Evolutionary conservation across 2,329 filamentous ascomycete species (phyloP), one percentile per base, ranked within the genome.

Genomic region (Pseudogymnoascus sp.): DNA sequence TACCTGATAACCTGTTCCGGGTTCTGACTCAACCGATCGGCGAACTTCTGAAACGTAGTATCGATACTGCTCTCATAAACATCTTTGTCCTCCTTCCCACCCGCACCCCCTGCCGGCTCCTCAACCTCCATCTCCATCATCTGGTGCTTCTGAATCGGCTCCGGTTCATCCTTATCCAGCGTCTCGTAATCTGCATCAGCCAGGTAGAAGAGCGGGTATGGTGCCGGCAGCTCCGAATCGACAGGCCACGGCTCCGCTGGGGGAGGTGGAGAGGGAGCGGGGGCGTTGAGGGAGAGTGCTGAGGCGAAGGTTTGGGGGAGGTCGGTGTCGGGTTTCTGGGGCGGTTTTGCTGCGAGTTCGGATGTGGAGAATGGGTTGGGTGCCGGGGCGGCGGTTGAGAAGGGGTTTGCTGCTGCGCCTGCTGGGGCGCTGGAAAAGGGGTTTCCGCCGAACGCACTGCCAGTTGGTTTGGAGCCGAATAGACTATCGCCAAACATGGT

Each of bases 101-200:
- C 64, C 0, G 70, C 66, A 8, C 68, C 65, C 1, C 67, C 68
- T 4, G 72, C 71, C 21, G 64, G 65, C 1, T 73, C 72, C n/a
- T 76, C 75, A 24, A 76, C 73, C 56, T 83, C 80, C 70, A 83
- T 79, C 8, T 78, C 76, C 13, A 80, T 76, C 63, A 82, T 79
- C 13, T 78, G 78, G 38, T 77, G 73, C 65, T 72, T 59, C 79
- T 80, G 37, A 81, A 81, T 47, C 82, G 81, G 31, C 82, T 81
- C 2, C 72, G 79, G 68, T 33, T 63, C 70, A 68, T 86, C 72
- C 16, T 75, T 74, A 66, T 91, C 90, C 26, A 97, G 83, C 3
- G 89, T 90, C 75, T 99, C 95, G 76, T 91, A 96, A 72, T 96
- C 93, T 61, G 93, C 93, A 69, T 97, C 95, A 61, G 88, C 81